Base-by-base conservation (phyloP, 2,329 filamentous ascomycete genomes). In the Diaporthe sp. region DNA sequence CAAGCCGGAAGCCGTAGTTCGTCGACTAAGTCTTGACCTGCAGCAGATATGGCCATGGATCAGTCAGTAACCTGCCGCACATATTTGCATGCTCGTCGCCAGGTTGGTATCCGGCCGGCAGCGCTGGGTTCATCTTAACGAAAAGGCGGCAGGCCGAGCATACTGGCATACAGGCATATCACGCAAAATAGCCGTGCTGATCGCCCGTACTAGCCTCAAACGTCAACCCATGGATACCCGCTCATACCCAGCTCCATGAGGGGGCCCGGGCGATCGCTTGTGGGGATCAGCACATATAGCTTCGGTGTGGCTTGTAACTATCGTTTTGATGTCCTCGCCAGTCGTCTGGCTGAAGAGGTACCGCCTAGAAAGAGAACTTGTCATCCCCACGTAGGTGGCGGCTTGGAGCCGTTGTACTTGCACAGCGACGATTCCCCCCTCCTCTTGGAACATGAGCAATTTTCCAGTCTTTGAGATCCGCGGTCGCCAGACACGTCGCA, bases 131-230 rank as follows among this genome's bases (percentile, higher is more conserved):
- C 13, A 37, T 28, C 7, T 53, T 22, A 12, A 53, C n/a, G 39
- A 53, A 65, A 34, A 53, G 3, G 17, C 59, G 59, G 39, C 59
- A 65, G 59, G 46, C 65, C 65, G 25, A 75, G 44, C 79, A 81
- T 81, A 37, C 65, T n/a, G 74, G 31, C 79, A 81, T 81, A 37
- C 65, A 25, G 74, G 44, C 79, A 81, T 81, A 39, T 39, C 46
- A 68, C 31, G 22, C 28, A 12, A 39, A 53, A 12, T 28, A 51
- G 46, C 46, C 28, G 13, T 53, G 31, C 31, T 51, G 44, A 53
- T 53, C 46, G 15, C n/a, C 34, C 22, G 49, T 53, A 28, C 46
- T 68, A 68, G 46, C 65, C 65, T 68, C 65, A 68, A 68, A 68
- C 46, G 65, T 39, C 15, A 42, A 68, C 31, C 62, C 46, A 53